A percentile compares a stretch with the other conserved stretches of the same genome.
Conservation (phyloP, 495 filamentous ascomycete species). For the Haplographium delicatum region DNA sequence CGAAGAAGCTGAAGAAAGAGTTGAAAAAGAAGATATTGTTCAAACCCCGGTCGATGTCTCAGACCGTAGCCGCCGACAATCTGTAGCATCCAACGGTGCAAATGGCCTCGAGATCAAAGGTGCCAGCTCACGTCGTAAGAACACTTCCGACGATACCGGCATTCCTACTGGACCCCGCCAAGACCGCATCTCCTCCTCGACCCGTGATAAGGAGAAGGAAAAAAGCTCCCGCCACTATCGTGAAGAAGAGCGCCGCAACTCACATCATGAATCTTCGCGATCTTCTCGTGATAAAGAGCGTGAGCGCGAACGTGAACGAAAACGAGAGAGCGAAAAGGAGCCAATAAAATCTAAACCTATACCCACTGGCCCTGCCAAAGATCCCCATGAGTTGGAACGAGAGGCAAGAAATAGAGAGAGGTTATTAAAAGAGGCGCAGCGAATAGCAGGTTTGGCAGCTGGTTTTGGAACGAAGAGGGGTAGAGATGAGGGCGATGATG, state of each 20-base stretch:
- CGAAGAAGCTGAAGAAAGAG: conserved; percentile 39
- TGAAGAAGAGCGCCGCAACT: background rate
- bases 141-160: conserved; percentile 34
- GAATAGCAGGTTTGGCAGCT: conserved; percentile 50
- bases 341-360: conserved; percentile 26
- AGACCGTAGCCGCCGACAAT: conserved; percentile 24
- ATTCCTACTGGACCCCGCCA: conserved; percentile 24
- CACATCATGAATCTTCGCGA: conserved; percentile 6
- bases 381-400: conserved; percentile 72
- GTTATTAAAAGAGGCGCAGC: conserved; percentile 70
- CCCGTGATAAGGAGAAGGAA: conserved; percentile 15
- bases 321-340: conserved; percentile 31
- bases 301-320: conserved; percentile 13
- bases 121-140: conserved; percentile 28
- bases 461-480: conserved; percentile 26
- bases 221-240: conserved; percentile 12
- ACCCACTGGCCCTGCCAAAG: conserved; percentile 28
- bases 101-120: conserved; percentile 35
- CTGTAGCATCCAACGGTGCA: conserved; percentile 37
- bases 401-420: conserved; percentile 72
- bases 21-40: conserved; percentile 26
- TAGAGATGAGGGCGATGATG: conserved; percentile 39
- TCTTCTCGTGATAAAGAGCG: conserved; percentile 6
- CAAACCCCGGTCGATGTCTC: conserved; percentile 38
- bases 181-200: conserved; percentile 13